These are phyloP conservation scores for Coniferiporia sulphurascens DNA, from an alignment of 1,284 basidiomycete genomes.

Conservation along the genomic window DNA sequence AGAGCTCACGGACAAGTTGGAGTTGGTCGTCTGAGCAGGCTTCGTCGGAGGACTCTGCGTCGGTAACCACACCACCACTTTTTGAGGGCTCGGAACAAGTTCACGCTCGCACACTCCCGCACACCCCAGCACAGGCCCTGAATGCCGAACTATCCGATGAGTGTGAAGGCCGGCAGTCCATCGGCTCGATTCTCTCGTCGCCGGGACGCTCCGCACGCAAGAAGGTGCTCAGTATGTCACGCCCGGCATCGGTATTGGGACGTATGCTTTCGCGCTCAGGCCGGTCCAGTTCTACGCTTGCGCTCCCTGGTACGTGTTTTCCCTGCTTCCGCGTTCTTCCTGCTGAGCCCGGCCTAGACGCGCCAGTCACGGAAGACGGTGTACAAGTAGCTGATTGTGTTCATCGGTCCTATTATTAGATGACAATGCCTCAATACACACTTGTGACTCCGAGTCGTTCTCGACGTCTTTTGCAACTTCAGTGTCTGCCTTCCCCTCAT, in stretches of 20 bases:
- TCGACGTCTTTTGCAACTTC: background rate
- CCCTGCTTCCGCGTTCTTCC: background rate
- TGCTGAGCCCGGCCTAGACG: slow-evolving; percentile 6
- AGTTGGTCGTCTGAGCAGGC: slow-evolving; percentile 17
- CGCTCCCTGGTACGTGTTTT: slow-evolving; percentile 13
- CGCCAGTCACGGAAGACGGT: background rate
- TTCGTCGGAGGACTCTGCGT: slow-evolving; percentile 17
- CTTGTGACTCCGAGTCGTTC: background rate
- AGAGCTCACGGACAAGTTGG: slow-evolving; percentile 9
- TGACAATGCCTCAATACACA: background rate
- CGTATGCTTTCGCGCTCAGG: slow-evolving; percentile 8
- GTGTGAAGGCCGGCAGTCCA: slow-evolving; percentile 7
- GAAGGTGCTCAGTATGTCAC: slow-evolving; percentile 10
- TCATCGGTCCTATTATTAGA: slow-evolving; percentile 9
- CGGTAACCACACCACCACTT: slow-evolving; percentile 4
- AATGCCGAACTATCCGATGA: background rate
- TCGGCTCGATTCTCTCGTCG: slow-evolving; percentile 7
- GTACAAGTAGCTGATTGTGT: slow-evolving; percentile 9
- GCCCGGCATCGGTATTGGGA: background rate
- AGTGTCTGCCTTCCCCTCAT: background rate
- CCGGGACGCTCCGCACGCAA: slow-evolving; percentile 6
- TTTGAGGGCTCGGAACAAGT: slow-evolving; percentile 1
- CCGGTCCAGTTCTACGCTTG: slow-evolving; percentile 13
- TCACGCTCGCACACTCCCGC: background rate
- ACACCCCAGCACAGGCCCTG: background rate